Base-by-base conservation (phyloP, 2,329 filamentous ascomycete genomes). In the Microsporum audouinii region DNA sequence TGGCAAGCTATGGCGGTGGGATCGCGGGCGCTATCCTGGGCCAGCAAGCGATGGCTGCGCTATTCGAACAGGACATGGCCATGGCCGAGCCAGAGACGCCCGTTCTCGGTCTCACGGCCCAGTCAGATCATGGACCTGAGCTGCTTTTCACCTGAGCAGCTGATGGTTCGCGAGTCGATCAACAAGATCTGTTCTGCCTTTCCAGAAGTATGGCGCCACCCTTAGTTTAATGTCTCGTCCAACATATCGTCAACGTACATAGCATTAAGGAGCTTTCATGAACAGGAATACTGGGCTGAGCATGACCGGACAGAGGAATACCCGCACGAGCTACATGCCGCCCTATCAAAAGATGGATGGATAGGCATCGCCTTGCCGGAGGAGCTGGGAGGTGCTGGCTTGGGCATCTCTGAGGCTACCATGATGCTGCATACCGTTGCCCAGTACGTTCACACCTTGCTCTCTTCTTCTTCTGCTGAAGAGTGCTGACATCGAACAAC, bases 351-450 rank as follows among this genome's bases (percentile, higher is more conserved):
- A 61, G 87, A 85, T 65, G 88, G 89, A 5, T 94, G 88, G 88
- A 81, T 94, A 45, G 89, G 89, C 2, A 91, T 92, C 65, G 88
- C 88, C 0, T 75, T 94, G 2, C 88, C 88, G 0, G 87, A 91
- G 69, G 78, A 82, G 0, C 79, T 90, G 0, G 89, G 89, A 2
- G 89, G 89, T 0, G 81, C 87, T 0, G 88, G 87, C 0, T 74
- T 95, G 6, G 88, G 74, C 68, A 90, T 95, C 39, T 86, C 87
- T 0, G 89, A 94, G 70, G 89, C 89, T 0, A 89, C 86, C 0
- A 88, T 92, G 82, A 92, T 94, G 88, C 82, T 94, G 78, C 89
- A 95, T 68, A 88, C 88, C 1, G 88, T 91, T 61, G 78, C 86
- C 0, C 87, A 91, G 74, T 86, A 66, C 12, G 70, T 58, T 36